phyloP scores from a whole-genome alignment of 2,329 filamentous ascomycete species.

The Aplosporella prunicola region DNA sequence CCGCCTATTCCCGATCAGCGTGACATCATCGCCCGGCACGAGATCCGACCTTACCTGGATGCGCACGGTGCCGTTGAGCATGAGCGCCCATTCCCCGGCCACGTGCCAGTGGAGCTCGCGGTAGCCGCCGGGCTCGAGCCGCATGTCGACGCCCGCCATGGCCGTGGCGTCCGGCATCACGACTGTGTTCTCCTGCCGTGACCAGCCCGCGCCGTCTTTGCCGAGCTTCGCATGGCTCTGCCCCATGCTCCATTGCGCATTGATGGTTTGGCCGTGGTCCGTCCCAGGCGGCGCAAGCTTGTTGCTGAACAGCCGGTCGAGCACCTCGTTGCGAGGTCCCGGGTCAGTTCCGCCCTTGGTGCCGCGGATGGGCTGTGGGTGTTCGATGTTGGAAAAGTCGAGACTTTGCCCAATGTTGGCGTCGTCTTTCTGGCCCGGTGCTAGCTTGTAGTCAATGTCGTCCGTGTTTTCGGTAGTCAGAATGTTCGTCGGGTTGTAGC shows the following conservation, averaged over 20 bases:
- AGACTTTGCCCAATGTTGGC: slow-evolving; percentile 44
- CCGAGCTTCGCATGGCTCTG: slow-evolving; percentile 16
- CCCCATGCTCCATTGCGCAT: slow-evolving; percentile 47
- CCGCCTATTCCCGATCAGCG: slow-evolving; percentile 2
- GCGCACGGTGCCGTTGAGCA: slow-evolving; percentile 30
- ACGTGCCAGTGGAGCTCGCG: slow-evolving; percentile 24
- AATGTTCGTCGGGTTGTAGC: slow-evolving; percentile 12
- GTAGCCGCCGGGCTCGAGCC: slow-evolving; percentile 13
- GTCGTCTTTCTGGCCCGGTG: slow-evolving; percentile 43
- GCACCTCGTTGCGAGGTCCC: slow-evolving; percentile 42
- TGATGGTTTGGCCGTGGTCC: slow-evolving; percentile 39
- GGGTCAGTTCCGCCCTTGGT: slow-evolving; percentile 41
- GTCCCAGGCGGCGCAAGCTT: slow-evolving; percentile 45
- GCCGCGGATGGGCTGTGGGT: slow-evolving; percentile 49
- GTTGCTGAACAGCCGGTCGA: slow-evolving; percentile 48
- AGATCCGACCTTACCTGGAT: slow-evolving; percentile 15
- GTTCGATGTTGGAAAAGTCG: slow-evolving; percentile 43
- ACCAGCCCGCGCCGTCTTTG: slow-evolving; percentile 41
- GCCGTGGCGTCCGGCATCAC: slow-evolving; percentile 36
- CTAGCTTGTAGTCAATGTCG: slow-evolving; percentile 33
- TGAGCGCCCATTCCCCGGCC: slow-evolving; percentile 30
- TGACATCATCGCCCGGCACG: neutral
- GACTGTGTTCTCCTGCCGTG: slow-evolving; percentile 43
- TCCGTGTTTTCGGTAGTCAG: slow-evolving; percentile 19
- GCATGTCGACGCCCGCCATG: slow-evolving; percentile 14